Evolutionary conservation across 176 grass and related monocot genomes (phyloP).

Genomic region (Oryza nivara): DNA sequence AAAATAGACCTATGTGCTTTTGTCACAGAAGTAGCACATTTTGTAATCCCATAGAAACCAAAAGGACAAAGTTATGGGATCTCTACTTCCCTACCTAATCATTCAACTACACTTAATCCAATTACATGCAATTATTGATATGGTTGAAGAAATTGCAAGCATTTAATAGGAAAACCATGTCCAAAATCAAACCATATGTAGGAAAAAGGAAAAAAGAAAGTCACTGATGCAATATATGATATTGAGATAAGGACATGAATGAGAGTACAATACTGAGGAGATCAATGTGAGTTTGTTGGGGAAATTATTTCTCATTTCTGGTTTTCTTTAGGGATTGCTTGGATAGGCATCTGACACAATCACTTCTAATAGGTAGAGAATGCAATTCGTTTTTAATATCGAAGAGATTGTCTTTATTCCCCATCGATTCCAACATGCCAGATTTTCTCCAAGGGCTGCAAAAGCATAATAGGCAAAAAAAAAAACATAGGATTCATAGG

Average conservation of each 20-base stretch:
- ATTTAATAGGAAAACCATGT: constrained; percentile 19
- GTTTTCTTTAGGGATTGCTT: background rate
- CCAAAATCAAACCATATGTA: constrained; percentile 17
- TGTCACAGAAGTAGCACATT: background rate
- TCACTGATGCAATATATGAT: background rate
- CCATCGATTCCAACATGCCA: too few relatives aligned
- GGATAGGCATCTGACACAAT: too few relatives aligned
- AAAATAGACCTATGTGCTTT: constrained; percentile 5
- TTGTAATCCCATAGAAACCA: background rate
- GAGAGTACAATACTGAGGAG: too few relatives aligned
- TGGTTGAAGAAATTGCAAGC: constrained; percentile 16
- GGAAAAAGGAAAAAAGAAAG: background rate
- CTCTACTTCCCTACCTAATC: background rate
- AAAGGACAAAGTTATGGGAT: constrained; percentile 8
- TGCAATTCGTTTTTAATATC: too few relatives aligned
- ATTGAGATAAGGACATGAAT: background rate
- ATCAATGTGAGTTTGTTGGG: background rate
- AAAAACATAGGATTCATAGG: too few relatives aligned
- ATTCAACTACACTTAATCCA: background rate
- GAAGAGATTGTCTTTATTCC: too few relatives aligned
- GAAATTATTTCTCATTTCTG: background rate
- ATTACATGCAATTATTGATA: constrained; percentile 11
- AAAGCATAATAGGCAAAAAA: too few relatives aligned
- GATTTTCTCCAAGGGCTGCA: too few relatives aligned
- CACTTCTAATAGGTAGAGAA: too few relatives aligned